Evolutionary conservation across 345 rosid species (phyloP).

Genomic region (Hibiscus syriacus): DNA sequence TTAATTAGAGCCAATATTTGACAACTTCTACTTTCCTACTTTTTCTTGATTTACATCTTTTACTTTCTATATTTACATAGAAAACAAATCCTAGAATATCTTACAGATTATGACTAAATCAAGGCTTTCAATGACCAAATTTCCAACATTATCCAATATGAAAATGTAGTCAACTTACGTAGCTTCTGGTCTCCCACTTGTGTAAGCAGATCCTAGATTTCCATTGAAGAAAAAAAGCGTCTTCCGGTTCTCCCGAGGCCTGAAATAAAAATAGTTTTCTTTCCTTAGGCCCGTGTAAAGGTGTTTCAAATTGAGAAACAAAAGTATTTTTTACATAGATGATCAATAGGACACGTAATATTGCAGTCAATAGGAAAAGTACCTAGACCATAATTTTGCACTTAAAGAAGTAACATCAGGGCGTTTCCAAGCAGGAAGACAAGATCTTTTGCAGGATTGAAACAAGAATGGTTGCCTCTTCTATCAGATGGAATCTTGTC

Average conservation of each 20-base stretch:
- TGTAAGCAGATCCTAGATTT: slow-evolving; percentile 87
- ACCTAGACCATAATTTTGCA: slow-evolving; percentile 69
- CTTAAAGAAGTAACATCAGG: slow-evolving; percentile 59
- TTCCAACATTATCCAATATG: no score
- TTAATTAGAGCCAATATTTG: no score
- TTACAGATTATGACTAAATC: no score
- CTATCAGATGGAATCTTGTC: slow-evolving; percentile 53
- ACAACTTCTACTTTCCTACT: no score
- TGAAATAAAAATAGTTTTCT: slow-evolving; percentile 20
- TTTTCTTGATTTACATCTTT: no score
- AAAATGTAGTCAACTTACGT: slow-evolving; percentile 45
- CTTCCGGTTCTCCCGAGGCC: slow-evolving; percentile 73
- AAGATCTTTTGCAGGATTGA: slow-evolving; percentile 89
- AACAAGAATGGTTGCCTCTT: slow-evolving; percentile 93
- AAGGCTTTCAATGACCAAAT: no score
- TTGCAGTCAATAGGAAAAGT: slow-evolving; percentile 1
- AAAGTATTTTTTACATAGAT: slow-evolving; percentile 1
- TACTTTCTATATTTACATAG: no score
- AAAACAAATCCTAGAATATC: no score
- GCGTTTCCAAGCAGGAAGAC: slow-evolving; percentile 96
- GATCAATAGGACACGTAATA: neutral
- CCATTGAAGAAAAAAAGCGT: slow-evolving; percentile 90
- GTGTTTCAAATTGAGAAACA: neutral
- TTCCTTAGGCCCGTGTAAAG: neutral
- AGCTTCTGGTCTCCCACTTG: slow-evolving; percentile 78